Evolutionary conservation across 768 basidiomycete genomes (phyloP).

Genomic region (Hortiboletus flavorubellus): DNA sequence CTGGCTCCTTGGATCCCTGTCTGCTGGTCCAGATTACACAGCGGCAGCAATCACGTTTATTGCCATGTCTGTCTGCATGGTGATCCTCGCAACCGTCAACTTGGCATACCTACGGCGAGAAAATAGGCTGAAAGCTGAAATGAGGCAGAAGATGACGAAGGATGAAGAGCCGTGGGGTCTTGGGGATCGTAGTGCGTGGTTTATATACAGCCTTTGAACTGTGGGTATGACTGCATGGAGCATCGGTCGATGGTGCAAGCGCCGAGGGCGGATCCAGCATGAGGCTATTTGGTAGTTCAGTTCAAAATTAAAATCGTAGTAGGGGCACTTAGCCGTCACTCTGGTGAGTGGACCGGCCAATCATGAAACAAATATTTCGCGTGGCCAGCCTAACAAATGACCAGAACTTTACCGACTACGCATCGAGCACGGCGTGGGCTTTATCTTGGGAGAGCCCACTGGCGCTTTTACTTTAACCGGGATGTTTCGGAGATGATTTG

Average conservation of each 20-base stretch:
- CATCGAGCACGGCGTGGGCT: too few species aligned
- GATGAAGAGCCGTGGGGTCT: constrained; percentile 40
- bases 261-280: too few species aligned
- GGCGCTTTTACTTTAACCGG: too few species aligned
- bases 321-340: too few species aligned
- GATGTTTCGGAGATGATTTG: too few species aligned
- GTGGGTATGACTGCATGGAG: not conserved
- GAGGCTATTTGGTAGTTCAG: too few species aligned
- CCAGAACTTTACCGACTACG: too few species aligned
- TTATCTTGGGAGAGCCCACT: too few species aligned
- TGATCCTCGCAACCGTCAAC: constrained; percentile 37
- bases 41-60: constrained; percentile 41
- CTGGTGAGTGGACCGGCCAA: too few species aligned
- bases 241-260: not conserved
- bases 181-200: constrained; percentile 57
- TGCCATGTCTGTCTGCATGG: constrained; percentile 38
- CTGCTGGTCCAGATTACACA: constrained; percentile 47
- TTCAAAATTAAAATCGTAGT: not conserved
- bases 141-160: constrained; percentile 31
- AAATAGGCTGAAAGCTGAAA: constrained; percentile 44
- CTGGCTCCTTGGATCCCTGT: constrained; percentile 54
- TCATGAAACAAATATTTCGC: too few species aligned
- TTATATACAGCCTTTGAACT: constrained; percentile 45
- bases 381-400: too few species aligned
- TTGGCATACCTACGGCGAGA: constrained; percentile 39